A percentile compares a stretch with the other conserved stretches of the same genome.
phyloP scores from a whole-genome alignment of 2,329 filamentous ascomycete genomes.

The Colletotrichum graminicola region DNA sequence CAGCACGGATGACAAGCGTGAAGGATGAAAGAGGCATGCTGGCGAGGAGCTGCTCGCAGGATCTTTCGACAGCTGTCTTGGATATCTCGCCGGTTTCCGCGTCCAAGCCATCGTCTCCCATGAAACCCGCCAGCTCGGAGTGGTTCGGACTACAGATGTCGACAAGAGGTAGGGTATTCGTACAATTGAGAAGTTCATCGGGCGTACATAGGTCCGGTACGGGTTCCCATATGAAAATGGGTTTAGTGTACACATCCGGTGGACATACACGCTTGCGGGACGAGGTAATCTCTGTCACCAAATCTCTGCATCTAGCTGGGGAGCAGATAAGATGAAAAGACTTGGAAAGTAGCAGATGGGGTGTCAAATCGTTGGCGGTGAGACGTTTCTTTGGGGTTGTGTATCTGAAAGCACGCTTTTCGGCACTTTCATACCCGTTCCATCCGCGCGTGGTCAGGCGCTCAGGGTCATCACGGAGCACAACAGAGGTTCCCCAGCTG shows the following conservation, averaged over 20 bases:
- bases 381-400: constrained; percentile 87
- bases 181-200: constrained; percentile 73
- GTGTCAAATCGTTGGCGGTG: constrained; percentile 77
- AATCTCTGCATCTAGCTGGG: constrained; percentile 78
- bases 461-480: constrained; percentile 74
- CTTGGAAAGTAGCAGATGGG: constrained; percentile 75
- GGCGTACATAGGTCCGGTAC: constrained; percentile 89
- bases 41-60: constrained; percentile 72
- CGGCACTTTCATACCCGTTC: constrained; percentile 86
- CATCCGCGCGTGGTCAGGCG: constrained; percentile 89
- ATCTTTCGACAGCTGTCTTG: constrained; percentile 65
- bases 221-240: constrained; percentile 94
- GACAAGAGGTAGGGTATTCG: constrained; percentile 71
- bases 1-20: constrained; percentile 77
- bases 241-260: constrained; percentile 60
- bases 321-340: constrained; percentile 92
- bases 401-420: constrained; percentile 84
- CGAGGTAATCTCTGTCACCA: constrained; percentile 77
- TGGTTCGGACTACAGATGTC: constrained; percentile 85
- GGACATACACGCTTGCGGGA: constrained; percentile 61
- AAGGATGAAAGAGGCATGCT: constrained; percentile 75
- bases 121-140: constrained; percentile 87
- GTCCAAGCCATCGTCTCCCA: constrained; percentile 72
- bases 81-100: constrained; percentile 67
- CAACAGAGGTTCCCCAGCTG: constrained; percentile 80